A percentile compares a stretch with the other conserved stretches of the same genome.
phyloP scores from a whole-genome alignment of 2,329 filamentous ascomycete species.

The Pseudopyricularia javanii region DNA sequence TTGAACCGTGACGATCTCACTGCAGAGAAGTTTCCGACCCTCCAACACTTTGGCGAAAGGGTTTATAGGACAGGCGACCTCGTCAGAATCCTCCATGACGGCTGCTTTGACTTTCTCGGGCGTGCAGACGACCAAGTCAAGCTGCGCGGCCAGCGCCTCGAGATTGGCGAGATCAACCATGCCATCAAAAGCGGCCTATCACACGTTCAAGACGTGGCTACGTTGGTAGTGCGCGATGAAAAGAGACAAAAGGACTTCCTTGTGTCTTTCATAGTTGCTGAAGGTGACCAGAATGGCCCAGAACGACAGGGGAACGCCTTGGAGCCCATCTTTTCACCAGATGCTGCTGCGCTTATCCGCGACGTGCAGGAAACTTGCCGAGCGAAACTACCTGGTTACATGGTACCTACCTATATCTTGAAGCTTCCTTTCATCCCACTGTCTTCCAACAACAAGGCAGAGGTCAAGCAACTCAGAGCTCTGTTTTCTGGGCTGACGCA shows the following conservation, averaged over 20 bases:
- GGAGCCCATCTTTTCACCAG: neutral
- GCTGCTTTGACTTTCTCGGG: slow-evolving; percentile 77
- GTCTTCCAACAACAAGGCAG: slow-evolving; percentile 82
- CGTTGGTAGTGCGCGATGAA: slow-evolving; percentile 60
- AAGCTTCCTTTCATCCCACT: slow-evolving; percentile 61
- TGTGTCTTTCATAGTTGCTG: slow-evolving; percentile 56
- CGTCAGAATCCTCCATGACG: slow-evolving; percentile 68
- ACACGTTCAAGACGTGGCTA: slow-evolving; percentile 57
- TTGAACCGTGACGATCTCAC: slow-evolving; percentile 72
- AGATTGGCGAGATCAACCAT: slow-evolving; percentile 85
- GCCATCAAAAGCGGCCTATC: slow-evolving; percentile 52
- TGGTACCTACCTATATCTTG: slow-evolving; percentile 81
- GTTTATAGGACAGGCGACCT: slow-evolving; percentile 86
- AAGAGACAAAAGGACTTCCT: slow-evolving; percentile 71
- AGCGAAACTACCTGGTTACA: slow-evolving; percentile 64
- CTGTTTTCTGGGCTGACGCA: slow-evolving; percentile 52
- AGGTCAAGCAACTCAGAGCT: slow-evolving; percentile 54
- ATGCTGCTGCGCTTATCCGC: slow-evolving; percentile 22
- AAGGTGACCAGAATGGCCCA: neutral
- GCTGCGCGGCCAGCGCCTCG: slow-evolving; percentile 74
- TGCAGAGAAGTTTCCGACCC: slow-evolving; percentile 57
- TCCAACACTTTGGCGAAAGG: slow-evolving; percentile 42
- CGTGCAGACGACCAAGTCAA: slow-evolving; percentile 89
- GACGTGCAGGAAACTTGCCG: slow-evolving; percentile 52
- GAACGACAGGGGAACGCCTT: neutral